Base-by-base conservation (phyloP, 768 basidiomycete genomes). In the Pisolithus albus region DNA sequence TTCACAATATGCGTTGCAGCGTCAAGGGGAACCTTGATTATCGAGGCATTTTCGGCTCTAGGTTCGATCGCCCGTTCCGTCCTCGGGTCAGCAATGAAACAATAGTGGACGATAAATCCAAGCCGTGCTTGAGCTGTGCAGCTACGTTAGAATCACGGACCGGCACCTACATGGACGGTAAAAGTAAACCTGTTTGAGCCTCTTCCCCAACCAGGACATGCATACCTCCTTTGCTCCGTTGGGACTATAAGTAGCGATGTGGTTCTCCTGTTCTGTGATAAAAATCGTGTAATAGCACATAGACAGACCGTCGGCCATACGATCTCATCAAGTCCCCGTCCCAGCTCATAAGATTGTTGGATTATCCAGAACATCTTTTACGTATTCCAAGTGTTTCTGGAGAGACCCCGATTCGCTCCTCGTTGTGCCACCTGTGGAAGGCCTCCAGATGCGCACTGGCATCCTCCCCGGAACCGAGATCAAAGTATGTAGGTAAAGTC, bases 371-470 rank as follows among this genome's bases (percentile, higher is more conserved):
- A n/a, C n/a, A n/a, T 53, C 54, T 26, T 59, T 59, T 23, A 78
- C 48, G 50, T 79, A 79, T 34, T 60, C 56, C n/a, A 68, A 57
- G 52, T 78, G 77, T 46, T 71, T 60, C 54, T 75, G 72, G 24
- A 75, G 56, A n/a, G 66, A 61, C 0, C 77, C n/a, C 15, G 60
- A 54, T 57, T 79, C 76, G 18, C 69, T 68, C 77, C 78, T n/a
- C n/a, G n/a, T n/a, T 79, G 44, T 78, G 78, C 77, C 77, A 79
- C 46, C 59, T 64, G 45, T 75, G 70, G 60, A 76, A 79, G 11
- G 72, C 66, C 5, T 69, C 70, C 51, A 79, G 62, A 50, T 78
- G 76, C 30, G 52, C 57, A 6, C 55, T 53, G 21, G 44, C 32
- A 43, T 47, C 47, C 13, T 23, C 56, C 8, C 49, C 60, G 21